These are phyloP conservation scores for Ganoderma multipileum DNA, from an alignment of 1,284 basidiomycete species.

Conservation along the genomic window DNA sequence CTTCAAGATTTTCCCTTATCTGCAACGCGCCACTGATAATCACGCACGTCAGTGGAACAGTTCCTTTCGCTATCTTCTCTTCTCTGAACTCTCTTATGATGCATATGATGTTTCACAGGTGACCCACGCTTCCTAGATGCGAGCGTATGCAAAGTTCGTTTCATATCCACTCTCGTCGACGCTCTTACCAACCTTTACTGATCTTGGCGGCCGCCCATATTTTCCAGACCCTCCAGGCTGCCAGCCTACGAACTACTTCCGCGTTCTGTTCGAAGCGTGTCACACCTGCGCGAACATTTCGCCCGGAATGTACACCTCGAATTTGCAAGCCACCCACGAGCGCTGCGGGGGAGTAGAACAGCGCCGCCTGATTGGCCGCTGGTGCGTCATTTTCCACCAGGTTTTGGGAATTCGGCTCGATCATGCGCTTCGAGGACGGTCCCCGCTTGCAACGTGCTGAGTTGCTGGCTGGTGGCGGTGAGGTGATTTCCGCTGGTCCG, in stretches of 20 bases:
- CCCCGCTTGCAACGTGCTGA: not conserved
- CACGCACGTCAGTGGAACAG: not conserved
- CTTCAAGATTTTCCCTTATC: not conserved
- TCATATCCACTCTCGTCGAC: not conserved
- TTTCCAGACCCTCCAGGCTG: not conserved
- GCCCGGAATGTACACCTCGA: not conserved
- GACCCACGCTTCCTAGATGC: not conserved
- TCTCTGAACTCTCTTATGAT: not conserved
- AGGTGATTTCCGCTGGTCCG: not conserved
- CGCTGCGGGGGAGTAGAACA: not conserved
- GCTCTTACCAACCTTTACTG: not conserved
- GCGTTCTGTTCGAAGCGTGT: not conserved
- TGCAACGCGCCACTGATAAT: not conserved
- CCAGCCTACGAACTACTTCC: not conserved
- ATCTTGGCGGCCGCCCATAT: not conserved
- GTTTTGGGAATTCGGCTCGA: not conserved
- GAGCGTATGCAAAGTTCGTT: not conserved
- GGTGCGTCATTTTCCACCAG: not conserved
- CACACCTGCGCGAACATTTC: not conserved
- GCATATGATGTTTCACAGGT: not conserved
- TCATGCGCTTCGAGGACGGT: not conserved
- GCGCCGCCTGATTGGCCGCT: not conserved
- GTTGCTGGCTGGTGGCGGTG: not conserved
- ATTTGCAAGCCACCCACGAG: not conserved
- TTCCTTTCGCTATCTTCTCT: not conserved